phyloP scores from a whole-genome alignment of 495 filamentous ascomycete genomes.

The Podospora sp. region DNA sequence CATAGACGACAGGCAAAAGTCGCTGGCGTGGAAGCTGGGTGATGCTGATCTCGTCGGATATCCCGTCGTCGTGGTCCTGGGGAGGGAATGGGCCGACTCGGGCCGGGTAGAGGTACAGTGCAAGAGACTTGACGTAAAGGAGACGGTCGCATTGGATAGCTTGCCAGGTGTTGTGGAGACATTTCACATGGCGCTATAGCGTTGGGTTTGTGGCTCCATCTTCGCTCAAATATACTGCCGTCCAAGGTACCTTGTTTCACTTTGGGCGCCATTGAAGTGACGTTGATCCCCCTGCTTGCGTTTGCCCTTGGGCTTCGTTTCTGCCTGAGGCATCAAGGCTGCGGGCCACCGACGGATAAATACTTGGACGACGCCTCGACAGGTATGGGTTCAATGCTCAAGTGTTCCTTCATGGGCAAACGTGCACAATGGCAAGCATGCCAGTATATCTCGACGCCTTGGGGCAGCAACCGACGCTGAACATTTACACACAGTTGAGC shows the following conservation, averaged over 20 bases:
- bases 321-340: no score
- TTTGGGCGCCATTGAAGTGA: no score
- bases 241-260: no score
- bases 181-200: slow-evolving; percentile 19
- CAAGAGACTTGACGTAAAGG: slow-evolving; percentile 49
- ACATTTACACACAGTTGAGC: slow-evolving; percentile 10
- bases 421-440: no score
- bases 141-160: slow-evolving; percentile 30
- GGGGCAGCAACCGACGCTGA: slow-evolving; percentile 4
- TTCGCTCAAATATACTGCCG: no score
- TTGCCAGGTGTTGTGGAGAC: slow-evolving; percentile 27
- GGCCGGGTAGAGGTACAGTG: slow-evolving; percentile 76
- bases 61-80: slow-evolving; percentile 78
- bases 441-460: neutral
- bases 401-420: no score
- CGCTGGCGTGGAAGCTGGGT: slow-evolving; percentile 78
- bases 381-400: no score
- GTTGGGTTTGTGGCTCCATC: neutral
- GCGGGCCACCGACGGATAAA: no score
- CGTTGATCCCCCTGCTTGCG: no score
- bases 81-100: slow-evolving; percentile 69
- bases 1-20: slow-evolving; percentile 73
- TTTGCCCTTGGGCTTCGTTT: no score
- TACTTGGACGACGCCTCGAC: no score
- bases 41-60: slow-evolving; percentile 91